A percentile compares a stretch with the other conserved stretches of the same genome.
Evolutionary conservation across 225 moss, liverwort and hornwort species (phyloP).

Genomic region (Takakia lepidozioides): DNA sequence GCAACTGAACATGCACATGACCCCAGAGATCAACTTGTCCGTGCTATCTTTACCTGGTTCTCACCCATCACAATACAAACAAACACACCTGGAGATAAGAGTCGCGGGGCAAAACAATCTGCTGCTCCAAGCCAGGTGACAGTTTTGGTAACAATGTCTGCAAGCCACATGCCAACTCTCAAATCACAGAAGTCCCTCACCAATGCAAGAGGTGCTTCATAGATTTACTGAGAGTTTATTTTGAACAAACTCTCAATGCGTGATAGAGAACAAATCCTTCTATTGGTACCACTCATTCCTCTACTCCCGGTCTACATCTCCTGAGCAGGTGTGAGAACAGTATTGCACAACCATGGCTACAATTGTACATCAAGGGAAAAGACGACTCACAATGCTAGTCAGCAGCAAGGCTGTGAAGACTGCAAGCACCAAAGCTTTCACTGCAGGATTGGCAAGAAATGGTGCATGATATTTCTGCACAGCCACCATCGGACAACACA

Average conservation of each 20-base stretch:
- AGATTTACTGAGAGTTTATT: no score
- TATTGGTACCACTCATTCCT: no score
- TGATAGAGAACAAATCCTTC: no score
- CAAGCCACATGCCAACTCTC: slow-evolving; percentile 1
- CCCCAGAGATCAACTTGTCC: no score
- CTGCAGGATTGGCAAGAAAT: slow-evolving; percentile 46
- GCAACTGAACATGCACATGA: no score
- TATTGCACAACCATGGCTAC: no score
- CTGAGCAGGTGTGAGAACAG: no score
- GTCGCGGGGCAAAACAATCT: slow-evolving; percentile 88
- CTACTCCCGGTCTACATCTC: no score
- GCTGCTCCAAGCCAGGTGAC: slow-evolving; percentile 80
- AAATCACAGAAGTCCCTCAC: neutral
- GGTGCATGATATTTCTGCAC: slow-evolving; percentile 86
- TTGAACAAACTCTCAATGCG: no score
- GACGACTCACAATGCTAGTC: slow-evolving; percentile 91
- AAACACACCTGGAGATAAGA: slow-evolving; percentile 89
- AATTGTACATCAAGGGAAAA: no score
- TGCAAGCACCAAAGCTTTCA: slow-evolving; percentile 83
- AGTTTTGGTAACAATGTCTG: slow-evolving; percentile 74
- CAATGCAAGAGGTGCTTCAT: no score
- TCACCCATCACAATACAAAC: neutral
- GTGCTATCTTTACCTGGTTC: neutral
- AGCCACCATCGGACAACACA: slow-evolving; percentile 3
- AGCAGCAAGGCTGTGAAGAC: slow-evolving; percentile 70